phyloP scores from a whole-genome alignment of 306 rosid genomes.

The Prosopis cineraria region DNA sequence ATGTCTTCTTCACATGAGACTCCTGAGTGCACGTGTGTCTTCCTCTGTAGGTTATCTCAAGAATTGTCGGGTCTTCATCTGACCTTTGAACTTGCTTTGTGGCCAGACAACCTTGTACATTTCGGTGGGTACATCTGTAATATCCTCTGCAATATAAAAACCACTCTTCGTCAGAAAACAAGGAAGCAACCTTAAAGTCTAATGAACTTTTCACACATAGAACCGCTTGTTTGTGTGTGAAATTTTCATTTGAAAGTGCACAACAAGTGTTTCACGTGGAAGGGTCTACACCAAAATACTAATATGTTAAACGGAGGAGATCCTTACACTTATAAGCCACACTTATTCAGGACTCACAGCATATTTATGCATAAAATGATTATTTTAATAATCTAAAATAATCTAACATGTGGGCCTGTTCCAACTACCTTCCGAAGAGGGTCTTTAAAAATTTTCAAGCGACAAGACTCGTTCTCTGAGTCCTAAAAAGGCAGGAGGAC shows the following conservation, averaged over 20 bases:
- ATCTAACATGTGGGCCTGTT: background rate
- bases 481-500: background rate
- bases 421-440: background rate
- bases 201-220: background rate
- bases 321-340: too few relatives aligned
- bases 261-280: background rate
- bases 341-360: too few relatives aligned
- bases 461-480: background rate
- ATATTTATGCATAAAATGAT: background rate
- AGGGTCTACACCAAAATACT: too few relatives aligned
- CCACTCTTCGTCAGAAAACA: background rate
- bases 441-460: background rate
- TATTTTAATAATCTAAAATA: background rate
- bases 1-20: slow-evolving; percentile 33
- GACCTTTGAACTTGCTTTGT: slow-evolving; percentile 86
- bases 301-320: too few relatives aligned
- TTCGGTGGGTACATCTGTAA: slow-evolving; percentile 77
- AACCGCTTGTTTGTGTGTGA: background rate
- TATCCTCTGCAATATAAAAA: slow-evolving; percentile 65
- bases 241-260: background rate
- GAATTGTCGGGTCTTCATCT: slow-evolving; percentile 52
- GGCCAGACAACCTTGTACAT: slow-evolving; percentile 70
- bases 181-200: background rate
- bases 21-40: slow-evolving; percentile 68
- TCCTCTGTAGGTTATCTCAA: slow-evolving; percentile 60